Conservation (phyloP, 2,329 filamentous ascomycete genomes). For the Aureobasidium namibiae region DNA sequence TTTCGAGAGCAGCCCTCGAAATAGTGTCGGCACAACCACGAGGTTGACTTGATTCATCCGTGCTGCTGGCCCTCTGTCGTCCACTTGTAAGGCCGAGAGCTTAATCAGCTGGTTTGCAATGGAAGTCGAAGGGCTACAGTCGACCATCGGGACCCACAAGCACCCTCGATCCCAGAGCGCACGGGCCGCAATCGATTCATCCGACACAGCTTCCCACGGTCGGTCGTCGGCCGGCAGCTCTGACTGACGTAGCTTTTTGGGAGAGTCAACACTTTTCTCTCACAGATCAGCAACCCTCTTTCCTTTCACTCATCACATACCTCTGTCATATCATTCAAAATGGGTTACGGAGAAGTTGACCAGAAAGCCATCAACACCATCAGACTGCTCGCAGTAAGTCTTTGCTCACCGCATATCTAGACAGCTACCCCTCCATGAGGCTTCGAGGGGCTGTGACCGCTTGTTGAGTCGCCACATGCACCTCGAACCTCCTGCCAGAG, state of each 20-base stretch:
- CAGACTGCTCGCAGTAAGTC: conserved; percentile 84
- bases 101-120: not conserved
- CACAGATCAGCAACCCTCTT: conserved; percentile 12
- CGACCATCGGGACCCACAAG: no score
- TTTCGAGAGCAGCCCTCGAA: not conserved
- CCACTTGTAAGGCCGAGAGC: not conserved
- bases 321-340: conserved; percentile 36
- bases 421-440: conserved; percentile 23
- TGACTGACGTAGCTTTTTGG: no score
- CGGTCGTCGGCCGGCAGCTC: not conserved
- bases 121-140: no score
- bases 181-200: no score
- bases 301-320: conserved; percentile 11
- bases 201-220: not conserved
- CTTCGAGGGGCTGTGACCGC: not conserved
- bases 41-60: not conserved
- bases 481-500: not conserved
- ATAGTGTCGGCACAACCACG: not conserved
- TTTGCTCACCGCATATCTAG: not conserved
- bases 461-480: conserved; percentile 8
- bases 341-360: conserved; percentile 85
- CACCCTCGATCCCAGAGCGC: no score
- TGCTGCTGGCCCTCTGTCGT: not conserved
- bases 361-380: conserved; percentile 96
- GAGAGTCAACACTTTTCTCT: not conserved